Evolutionary conservation across 371 early-diverging fungal genomes (phyloP).

Genomic region (Mortierella sp.): DNA sequence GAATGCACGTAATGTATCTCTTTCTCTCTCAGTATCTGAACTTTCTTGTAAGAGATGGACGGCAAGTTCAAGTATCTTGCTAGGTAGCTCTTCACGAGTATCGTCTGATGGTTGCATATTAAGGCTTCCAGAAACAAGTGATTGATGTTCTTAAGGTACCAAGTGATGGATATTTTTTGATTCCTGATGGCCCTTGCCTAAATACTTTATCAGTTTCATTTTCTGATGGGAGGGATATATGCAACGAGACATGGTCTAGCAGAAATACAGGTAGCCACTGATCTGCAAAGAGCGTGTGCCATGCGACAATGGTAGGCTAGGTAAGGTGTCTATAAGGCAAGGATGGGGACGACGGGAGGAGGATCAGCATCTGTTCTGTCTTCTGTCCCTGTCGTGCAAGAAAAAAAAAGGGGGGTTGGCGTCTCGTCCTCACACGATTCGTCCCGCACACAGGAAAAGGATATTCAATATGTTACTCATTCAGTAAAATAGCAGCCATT

Average conservation of each 20-base stretch:
- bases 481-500: too few species aligned
- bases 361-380: background rate
- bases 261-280: background rate
- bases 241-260: background rate
- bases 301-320: background rate
- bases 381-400: background rate
- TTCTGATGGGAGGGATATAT: background rate
- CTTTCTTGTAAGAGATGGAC: background rate
- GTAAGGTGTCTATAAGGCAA: background rate
- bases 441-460: background rate
- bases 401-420: background rate
- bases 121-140: background rate
- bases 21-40: too few species aligned
- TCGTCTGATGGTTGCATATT: background rate
- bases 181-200: background rate
- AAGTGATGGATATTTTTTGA: background rate
- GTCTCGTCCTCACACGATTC: constrained; percentile 1
- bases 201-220: background rate
- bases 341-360: too few species aligned
- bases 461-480: too few species aligned
- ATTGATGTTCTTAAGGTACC: background rate
- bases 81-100: background rate
- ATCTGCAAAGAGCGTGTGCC: background rate
- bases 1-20: background rate
- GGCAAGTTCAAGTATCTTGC: background rate